Conservation (phyloP, 1,139 yeast species). For the Lodderomyces theae region DNA sequence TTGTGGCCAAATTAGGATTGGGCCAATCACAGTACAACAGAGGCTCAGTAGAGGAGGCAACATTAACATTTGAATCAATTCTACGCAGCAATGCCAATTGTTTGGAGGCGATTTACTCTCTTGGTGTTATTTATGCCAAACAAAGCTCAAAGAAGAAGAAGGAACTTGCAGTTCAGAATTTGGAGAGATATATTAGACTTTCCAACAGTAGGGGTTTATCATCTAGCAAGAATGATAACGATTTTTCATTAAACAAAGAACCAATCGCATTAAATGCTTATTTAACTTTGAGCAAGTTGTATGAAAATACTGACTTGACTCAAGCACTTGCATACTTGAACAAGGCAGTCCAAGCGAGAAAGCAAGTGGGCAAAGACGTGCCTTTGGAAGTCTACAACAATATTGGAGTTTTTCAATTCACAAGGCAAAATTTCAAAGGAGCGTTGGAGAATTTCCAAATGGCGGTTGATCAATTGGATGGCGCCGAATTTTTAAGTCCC, state of each 20-base stretch:
- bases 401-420: constrained; percentile 79
- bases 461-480: constrained; percentile 37
- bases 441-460: constrained; percentile 43
- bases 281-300: constrained; percentile 61
- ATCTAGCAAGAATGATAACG: constrained; percentile 23
- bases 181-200: constrained; percentile 71
- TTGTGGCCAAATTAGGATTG: constrained; percentile 74
- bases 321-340: constrained; percentile 57
- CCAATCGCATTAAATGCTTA: constrained; percentile 69
- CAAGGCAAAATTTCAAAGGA: constrained; percentile 54
- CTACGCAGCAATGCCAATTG: constrained; percentile 66
- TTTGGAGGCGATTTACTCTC: constrained; percentile 70
- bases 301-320: constrained; percentile 60
- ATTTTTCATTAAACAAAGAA: constrained; percentile 46
- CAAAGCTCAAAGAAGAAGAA: constrained; percentile 34
- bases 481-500: constrained; percentile 19
- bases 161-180: constrained; percentile 57
- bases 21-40: constrained; percentile 83
- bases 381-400: constrained; percentile 77
- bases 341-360: constrained; percentile 55
- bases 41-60: constrained; percentile 77
- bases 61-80: constrained; percentile 76
- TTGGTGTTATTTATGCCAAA: constrained; percentile 71
- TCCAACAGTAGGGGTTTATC: constrained; percentile 46
- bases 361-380: constrained; percentile 43